These are phyloP conservation scores for Lentinus tigrinus DNA, from an alignment of 768 basidiomycete genomes.

Conservation along the genomic window DNA sequence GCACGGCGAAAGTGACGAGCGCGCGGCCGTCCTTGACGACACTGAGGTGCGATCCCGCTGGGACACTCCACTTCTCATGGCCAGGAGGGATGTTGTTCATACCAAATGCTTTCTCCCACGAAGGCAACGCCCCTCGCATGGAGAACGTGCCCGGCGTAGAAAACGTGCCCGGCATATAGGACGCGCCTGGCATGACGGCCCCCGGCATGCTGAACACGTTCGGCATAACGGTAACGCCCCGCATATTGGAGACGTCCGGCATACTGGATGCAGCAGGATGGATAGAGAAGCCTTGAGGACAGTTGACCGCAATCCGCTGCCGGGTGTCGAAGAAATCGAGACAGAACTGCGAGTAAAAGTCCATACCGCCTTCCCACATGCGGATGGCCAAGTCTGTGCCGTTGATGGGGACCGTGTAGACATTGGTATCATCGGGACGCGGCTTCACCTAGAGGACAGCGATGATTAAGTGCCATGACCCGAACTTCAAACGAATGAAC, in stretches of 20 bases:
- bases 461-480: not conserved
- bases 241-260: too few relatives aligned
- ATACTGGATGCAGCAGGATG: too few relatives aligned
- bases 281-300: not conserved
- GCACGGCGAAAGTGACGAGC: not conserved
- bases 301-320: not conserved
- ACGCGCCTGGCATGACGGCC: not conserved
- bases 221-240: too few relatives aligned
- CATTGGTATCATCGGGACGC: not conserved
- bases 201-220: too few relatives aligned
- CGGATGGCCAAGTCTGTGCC: not conserved
- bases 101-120: too few relatives aligned
- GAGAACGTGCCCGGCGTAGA: too few relatives aligned
- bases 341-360: not conserved
- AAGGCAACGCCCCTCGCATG: too few relatives aligned
- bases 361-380: too few relatives aligned
- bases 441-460: not conserved
- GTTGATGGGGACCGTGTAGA: not conserved
- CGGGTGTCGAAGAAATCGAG: conserved; percentile 4
- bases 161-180: too few relatives aligned
- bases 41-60: not conserved
- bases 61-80: too few relatives aligned
- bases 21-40: not conserved
- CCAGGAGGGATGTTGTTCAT: too few relatives aligned
- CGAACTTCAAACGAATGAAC: too few relatives aligned